phyloP scores from a whole-genome alignment of 768 basidiomycete species.

The Boletus barrowsii region DNA sequence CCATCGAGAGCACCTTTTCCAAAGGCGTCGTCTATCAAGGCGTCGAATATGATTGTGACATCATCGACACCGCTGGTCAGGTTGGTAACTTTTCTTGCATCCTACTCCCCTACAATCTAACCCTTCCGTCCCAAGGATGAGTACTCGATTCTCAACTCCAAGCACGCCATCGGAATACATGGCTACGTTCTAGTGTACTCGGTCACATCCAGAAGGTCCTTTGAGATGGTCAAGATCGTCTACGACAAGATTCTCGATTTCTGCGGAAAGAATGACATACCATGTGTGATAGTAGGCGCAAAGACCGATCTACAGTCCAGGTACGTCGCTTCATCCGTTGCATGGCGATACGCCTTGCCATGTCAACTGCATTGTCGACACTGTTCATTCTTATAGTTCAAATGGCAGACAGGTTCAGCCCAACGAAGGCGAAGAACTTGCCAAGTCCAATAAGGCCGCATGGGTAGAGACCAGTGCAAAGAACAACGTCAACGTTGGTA shows the following conservation, averaged over 20 bases:
- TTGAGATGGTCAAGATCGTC: conserved; percentile 92
- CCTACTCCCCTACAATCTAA: conserved; percentile 2
- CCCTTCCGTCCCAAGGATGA: conserved; percentile 58
- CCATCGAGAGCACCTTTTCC: conserved; percentile 84
- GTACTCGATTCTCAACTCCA: conserved; percentile 88
- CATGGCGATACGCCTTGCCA: conserved; percentile 9
- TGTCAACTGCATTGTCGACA: conserved; percentile 10
- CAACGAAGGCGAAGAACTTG: conserved; percentile 73
- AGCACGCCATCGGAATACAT: conserved; percentile 95
- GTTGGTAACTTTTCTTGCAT: conserved; percentile 39
- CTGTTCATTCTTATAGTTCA: conserved; percentile 32
- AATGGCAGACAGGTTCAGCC: conserved; percentile 68
- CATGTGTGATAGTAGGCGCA: conserved; percentile 92
- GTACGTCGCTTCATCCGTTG: conserved; percentile 42
- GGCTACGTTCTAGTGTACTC: conserved; percentile 97
- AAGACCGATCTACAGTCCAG: conserved; percentile 80
- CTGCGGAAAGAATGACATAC: conserved; percentile 77
- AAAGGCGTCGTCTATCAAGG: conserved; percentile 88
- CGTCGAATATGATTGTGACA: conserved; percentile 91
- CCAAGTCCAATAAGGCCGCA: conserved; percentile 66
- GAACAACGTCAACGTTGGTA: conserved; percentile 82
- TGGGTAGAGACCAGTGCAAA: conserved; percentile 91
- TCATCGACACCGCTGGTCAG: conserved; percentile 98
- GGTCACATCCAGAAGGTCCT: conserved; percentile 83
- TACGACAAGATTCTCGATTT: conserved; percentile 93